Conservation (phyloP, 1,284 basidiomycete species). For the Cutaneotrichosporon cyanovorans region DNA sequence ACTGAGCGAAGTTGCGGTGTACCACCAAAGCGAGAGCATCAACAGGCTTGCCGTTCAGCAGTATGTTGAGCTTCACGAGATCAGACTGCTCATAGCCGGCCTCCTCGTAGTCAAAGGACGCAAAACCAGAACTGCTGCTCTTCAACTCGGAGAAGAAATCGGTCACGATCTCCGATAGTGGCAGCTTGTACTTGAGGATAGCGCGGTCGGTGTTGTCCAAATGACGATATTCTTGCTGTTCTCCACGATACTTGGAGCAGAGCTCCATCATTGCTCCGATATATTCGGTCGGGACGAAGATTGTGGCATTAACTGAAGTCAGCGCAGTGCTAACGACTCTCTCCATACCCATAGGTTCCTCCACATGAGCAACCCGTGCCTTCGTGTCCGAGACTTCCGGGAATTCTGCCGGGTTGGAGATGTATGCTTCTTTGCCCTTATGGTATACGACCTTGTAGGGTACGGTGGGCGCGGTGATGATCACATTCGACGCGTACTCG, state of each 20-base stretch:
- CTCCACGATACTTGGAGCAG: slow-evolving; percentile 70
- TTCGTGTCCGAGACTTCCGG: slow-evolving; percentile 67
- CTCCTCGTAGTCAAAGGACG: slow-evolving; percentile 90
- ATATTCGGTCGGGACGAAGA: slow-evolving; percentile 80
- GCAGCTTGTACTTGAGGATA: slow-evolving; percentile 72
- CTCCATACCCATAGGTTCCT: slow-evolving; percentile 60
- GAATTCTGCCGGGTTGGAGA: slow-evolving; percentile 90
- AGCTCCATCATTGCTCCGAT: slow-evolving; percentile 88
- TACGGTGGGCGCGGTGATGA: slow-evolving; percentile 87
- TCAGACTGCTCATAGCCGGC: slow-evolving; percentile 74
- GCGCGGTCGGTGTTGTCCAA: slow-evolving; percentile 59
- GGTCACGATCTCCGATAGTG: slow-evolving; percentile 76
- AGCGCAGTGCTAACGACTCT: slow-evolving; percentile 4
- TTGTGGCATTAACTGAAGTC: slow-evolving; percentile 57
- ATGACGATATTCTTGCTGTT: slow-evolving; percentile 67
- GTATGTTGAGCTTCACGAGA: slow-evolving; percentile 79
- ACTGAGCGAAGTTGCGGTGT: slow-evolving; percentile 60
- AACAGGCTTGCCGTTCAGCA: slow-evolving; percentile 77
- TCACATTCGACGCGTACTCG: slow-evolving; percentile 84
- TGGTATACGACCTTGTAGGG: slow-evolving; percentile 81
- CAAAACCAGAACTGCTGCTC: slow-evolving; percentile 73
- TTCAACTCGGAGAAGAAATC: slow-evolving; percentile 91
- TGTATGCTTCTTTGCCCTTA: slow-evolving; percentile 56
- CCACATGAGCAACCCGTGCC: slow-evolving; percentile 61
- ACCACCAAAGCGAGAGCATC: slow-evolving; percentile 88